Percentiles rank a stretch among this genome's conserved stretches.
phyloP scores from a whole-genome alignment of 176 grass and related monocot genomes.

The Microstegium vimineum region DNA sequence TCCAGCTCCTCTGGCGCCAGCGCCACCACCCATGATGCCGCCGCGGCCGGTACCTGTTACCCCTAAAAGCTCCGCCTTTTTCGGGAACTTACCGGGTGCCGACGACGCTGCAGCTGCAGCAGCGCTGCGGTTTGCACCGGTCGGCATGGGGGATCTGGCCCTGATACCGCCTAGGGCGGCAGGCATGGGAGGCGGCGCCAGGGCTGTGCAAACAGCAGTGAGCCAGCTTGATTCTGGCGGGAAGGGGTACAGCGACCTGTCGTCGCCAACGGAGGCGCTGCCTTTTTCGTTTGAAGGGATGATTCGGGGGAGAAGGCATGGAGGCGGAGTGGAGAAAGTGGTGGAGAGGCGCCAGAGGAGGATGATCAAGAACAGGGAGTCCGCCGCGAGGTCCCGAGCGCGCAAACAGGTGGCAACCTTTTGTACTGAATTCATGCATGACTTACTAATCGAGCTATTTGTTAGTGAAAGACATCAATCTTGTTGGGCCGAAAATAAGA shows the following conservation, averaged over 20 bases:
- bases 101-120: slow-evolving; percentile 18
- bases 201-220: slow-evolving; percentile 23
- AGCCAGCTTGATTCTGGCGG: too few species aligned
- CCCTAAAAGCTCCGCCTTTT: slow-evolving; percentile 39
- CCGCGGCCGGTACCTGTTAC: slow-evolving; percentile 35
- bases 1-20: too few species aligned
- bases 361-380: too few species aligned
- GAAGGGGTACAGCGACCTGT: slow-evolving; percentile 55
- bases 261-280: slow-evolving; percentile 51
- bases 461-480: neutral
- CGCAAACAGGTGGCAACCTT: slow-evolving; percentile 64
- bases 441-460: neutral
- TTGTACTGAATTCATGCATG: slow-evolving; percentile 15
- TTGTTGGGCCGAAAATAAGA: slow-evolving; percentile 1
- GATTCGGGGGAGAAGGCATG: slow-evolving; percentile 47
- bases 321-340: slow-evolving; percentile 66
- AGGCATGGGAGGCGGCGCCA: slow-evolving; percentile 29
- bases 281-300: slow-evolving; percentile 57
- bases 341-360: slow-evolving; percentile 87
- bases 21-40: slow-evolving; percentile 18
- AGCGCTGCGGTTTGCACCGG: slow-evolving; percentile 29
- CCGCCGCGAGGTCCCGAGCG: slow-evolving; percentile 69
- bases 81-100: slow-evolving; percentile 34
- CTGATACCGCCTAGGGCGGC: slow-evolving; percentile 40
- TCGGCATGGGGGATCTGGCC: slow-evolving; percentile 39